Percentiles rank a stretch among this genome's conserved stretches.
Evolutionary conservation across 2,329 filamentous ascomycete species (phyloP).

Genomic region (Hymenotorrendiella dingleyae): DNA sequence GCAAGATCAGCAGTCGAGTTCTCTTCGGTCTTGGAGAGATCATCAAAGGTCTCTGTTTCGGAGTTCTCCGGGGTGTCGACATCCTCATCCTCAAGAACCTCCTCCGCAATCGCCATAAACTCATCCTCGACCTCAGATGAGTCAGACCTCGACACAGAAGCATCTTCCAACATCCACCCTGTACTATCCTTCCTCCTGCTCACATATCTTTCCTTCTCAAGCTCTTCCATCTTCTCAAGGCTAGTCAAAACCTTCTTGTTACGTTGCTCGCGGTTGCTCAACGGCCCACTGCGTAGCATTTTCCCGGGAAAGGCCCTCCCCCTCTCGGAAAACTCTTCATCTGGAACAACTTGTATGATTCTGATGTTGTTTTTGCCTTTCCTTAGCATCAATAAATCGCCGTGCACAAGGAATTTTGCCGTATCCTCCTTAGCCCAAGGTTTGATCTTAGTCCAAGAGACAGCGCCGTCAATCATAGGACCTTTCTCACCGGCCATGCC

Average conservation of each 20-base stretch:
- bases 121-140: no score
- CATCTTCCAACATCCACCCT: no score
- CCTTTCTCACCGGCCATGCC: conserved; percentile 40
- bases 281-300: not conserved
- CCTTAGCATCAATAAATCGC: conserved; percentile 51
- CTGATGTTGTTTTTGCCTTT: conserved; percentile 59
- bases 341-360: conserved; percentile 52
- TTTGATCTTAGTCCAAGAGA: conserved; percentile 59
- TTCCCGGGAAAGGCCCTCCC: conserved; percentile 8
- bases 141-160: no score
- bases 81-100: no score
- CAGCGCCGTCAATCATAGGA: conserved; percentile 41
- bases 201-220: no score
- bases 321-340: conserved; percentile 36
- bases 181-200: no score
- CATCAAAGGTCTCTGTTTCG: no score
- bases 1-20: no score
- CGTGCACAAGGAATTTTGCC: conserved; percentile 54
- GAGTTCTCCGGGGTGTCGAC: no score
- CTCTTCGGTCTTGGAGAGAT: no score
- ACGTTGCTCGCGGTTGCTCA: conserved; percentile 6
- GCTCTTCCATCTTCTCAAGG: not conserved
- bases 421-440: conserved; percentile 53
- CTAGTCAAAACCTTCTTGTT: conserved; percentile 5
- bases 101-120: no score